These are phyloP conservation scores for Pseudogymnoascus sp. DNA, from an alignment of 2,329 filamentous ascomycete genomes.

Conservation along the genomic window DNA sequence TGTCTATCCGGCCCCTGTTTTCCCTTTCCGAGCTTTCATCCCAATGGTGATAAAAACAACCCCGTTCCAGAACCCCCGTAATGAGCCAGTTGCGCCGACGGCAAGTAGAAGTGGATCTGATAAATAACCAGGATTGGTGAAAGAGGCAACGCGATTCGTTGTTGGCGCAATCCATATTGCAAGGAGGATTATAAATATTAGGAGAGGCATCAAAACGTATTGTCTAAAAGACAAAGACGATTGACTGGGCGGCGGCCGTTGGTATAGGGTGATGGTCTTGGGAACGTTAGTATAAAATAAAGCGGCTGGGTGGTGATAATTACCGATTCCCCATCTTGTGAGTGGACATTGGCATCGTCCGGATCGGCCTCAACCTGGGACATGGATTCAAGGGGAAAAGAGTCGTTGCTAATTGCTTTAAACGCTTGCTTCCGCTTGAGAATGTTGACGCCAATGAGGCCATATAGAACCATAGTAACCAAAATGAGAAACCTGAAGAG, in stretches of 20 bases:
- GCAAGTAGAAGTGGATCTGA: slow-evolving; percentile 62
- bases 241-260: slow-evolving; percentile 13
- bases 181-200: slow-evolving; percentile 60
- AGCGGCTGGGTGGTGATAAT: not conserved
- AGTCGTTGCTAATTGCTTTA: slow-evolving; percentile 31
- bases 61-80: slow-evolving; percentile 73
- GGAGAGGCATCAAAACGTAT: slow-evolving; percentile 40
- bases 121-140: slow-evolving; percentile 53
- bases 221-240: slow-evolving; percentile 30
- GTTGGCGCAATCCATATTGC: slow-evolving; percentile 67
- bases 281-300: not conserved
- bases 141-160: slow-evolving; percentile 53
- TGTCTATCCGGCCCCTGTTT: not conserved
- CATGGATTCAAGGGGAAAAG: slow-evolving; percentile 21
- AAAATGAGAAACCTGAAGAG: slow-evolving; percentile 48
- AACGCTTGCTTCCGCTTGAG: slow-evolving; percentile 56
- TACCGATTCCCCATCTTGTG: not conserved
- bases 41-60: slow-evolving; percentile 32
- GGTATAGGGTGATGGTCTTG: slow-evolving; percentile 23
- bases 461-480: slow-evolving; percentile 54
- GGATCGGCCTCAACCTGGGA: slow-evolving; percentile 16
- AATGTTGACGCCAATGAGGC: slow-evolving; percentile 53
- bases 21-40: slow-evolving; percentile 24
- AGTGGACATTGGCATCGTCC: slow-evolving; percentile 11
- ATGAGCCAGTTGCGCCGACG: slow-evolving; percentile 38